Conservation (phyloP, 208 protist species). For the Leishmania lainsoni region DNA sequence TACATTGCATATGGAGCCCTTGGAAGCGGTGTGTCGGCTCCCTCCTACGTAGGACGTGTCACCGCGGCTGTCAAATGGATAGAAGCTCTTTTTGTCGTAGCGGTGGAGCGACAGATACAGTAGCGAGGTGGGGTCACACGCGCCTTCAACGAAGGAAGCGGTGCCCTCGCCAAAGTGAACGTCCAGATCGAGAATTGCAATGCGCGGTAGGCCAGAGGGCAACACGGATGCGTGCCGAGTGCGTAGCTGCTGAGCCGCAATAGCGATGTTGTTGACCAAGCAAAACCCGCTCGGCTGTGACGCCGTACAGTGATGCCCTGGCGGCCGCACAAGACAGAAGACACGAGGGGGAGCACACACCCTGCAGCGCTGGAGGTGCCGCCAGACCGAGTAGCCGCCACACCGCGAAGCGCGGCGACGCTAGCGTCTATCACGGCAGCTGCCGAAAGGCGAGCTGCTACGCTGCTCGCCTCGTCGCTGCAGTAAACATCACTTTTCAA, state of each 20-base stretch:
- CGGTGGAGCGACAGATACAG: constrained; percentile 90
- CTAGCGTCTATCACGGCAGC: constrained; percentile 73
- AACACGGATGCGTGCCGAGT: constrained; percentile 6
- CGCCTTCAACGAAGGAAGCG: constrained; percentile 84
- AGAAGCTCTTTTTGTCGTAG: constrained; percentile 71
- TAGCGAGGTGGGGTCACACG: constrained; percentile 27
- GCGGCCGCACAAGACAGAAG: constrained; percentile 89
- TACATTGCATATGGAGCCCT: constrained; percentile 77
- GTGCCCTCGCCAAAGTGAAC: constrained; percentile 94
- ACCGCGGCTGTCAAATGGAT: constrained; percentile 49
- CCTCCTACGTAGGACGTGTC: constrained; percentile 47
- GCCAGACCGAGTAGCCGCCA: not conserved
- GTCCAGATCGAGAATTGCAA: constrained; percentile 92
- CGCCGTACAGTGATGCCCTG: constrained; percentile 87
- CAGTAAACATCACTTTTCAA: constrained; percentile 84
- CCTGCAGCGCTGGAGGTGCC: not conserved
- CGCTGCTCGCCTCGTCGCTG: constrained; percentile 59
- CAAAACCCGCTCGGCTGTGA: constrained; percentile 85
- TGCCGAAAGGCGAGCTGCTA: constrained; percentile 55
- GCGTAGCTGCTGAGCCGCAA: constrained; percentile 63
- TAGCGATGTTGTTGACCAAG: constrained; percentile 89
- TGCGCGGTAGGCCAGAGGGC: constrained; percentile 25
- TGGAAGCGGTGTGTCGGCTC: constrained; percentile 9
- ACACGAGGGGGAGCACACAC: constrained; percentile 33
- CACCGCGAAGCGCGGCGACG: constrained; percentile 31